These are phyloP conservation scores for Echinosophora koreensis DNA, from an alignment of 306 rosid genomes.

Conservation along the genomic window DNA sequence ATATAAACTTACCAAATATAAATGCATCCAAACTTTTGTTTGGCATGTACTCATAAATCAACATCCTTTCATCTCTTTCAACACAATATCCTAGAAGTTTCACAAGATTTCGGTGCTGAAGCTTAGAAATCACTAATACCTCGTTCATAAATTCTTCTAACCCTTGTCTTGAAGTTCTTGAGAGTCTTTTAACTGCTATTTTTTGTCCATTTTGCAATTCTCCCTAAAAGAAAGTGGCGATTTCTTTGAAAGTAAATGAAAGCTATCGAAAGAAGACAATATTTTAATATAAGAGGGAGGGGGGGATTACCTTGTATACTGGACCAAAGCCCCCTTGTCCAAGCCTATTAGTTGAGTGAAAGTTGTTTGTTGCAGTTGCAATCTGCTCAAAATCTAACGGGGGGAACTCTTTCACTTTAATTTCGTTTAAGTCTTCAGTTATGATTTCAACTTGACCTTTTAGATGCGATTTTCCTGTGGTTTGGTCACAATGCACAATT, in stretches of 20 bases:
- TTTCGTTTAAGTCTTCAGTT: conserved; percentile 17
- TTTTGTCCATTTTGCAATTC: conserved; percentile 30
- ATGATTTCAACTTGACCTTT: no score
- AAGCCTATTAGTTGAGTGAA: conserved; percentile 41
- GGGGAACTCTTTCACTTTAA: conserved; percentile 44
- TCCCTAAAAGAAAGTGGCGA: conserved; percentile 17
- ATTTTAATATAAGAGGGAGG: no score
- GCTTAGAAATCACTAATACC: conserved; percentile 47
- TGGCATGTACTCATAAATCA: conserved; percentile 52
- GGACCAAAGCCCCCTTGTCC: conserved; percentile 53
- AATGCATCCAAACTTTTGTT: conserved; percentile 49
- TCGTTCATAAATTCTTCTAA: conserved; percentile 49
- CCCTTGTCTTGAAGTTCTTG: conserved; percentile 43
- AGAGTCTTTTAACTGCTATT: conserved; percentile 49
- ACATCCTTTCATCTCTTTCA: conserved; percentile 46
- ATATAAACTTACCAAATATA: conserved; percentile 45
- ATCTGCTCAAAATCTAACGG: conserved; percentile 34
- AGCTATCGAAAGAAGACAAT: no score
- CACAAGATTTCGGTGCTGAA: conserved; percentile 53
- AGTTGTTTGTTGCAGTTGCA: conserved; percentile 46
- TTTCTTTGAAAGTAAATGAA: no score
- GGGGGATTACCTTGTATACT: conserved; percentile 43
- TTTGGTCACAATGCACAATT: no score
- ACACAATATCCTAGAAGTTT: conserved; percentile 50
- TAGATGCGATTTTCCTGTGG: no score